phyloP scores from a whole-genome alignment of 78 protist genomes.

The Dictyostelium firmibasis region DNA sequence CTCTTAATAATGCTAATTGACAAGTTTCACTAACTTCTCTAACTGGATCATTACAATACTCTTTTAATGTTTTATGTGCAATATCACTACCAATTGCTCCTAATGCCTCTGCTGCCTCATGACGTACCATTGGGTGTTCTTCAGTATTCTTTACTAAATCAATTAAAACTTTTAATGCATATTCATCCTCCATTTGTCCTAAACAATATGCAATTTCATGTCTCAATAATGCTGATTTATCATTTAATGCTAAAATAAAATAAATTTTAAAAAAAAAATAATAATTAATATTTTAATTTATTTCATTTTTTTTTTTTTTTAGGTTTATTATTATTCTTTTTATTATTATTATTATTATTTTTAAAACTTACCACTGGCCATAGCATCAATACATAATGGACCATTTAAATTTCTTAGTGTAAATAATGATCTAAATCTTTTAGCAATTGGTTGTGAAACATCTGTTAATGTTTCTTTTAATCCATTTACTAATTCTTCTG shows the following conservation, averaged over 20 bases:
- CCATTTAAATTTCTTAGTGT: slow-evolving; percentile 70
- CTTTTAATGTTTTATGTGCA: slow-evolving; percentile 11
- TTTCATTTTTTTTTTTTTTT: background rate
- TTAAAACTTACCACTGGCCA: slow-evolving; percentile 7
- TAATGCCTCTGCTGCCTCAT: slow-evolving; percentile 92
- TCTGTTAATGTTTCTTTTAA: slow-evolving; percentile 33
- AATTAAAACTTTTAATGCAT: slow-evolving; percentile 30
- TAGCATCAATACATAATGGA: slow-evolving; percentile 36
- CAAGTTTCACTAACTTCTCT: slow-evolving; percentile 80
- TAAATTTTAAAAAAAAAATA: background rate
- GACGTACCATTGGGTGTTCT: slow-evolving; percentile 89
- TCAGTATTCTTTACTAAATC: slow-evolving; percentile 17
- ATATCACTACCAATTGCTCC: slow-evolving; percentile 84
- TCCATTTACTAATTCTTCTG: slow-evolving; percentile 12
- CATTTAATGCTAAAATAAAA: slow-evolving; percentile 4
- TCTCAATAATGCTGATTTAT: slow-evolving; percentile 74
- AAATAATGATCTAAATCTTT: slow-evolving; percentile 76
- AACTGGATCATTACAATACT: slow-evolving; percentile 9
- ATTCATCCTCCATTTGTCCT: slow-evolving; percentile 84
- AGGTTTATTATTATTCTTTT: background rate
- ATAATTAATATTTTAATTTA: background rate
- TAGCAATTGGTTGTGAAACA: slow-evolving; percentile 61
- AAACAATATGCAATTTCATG: slow-evolving; percentile 92
- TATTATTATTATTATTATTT: background rate
- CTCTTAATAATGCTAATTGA: slow-evolving; percentile 58